phyloP scores from a whole-genome alignment of 2,329 filamentous ascomycete species.

The Colletotrichum costaricense region DNA sequence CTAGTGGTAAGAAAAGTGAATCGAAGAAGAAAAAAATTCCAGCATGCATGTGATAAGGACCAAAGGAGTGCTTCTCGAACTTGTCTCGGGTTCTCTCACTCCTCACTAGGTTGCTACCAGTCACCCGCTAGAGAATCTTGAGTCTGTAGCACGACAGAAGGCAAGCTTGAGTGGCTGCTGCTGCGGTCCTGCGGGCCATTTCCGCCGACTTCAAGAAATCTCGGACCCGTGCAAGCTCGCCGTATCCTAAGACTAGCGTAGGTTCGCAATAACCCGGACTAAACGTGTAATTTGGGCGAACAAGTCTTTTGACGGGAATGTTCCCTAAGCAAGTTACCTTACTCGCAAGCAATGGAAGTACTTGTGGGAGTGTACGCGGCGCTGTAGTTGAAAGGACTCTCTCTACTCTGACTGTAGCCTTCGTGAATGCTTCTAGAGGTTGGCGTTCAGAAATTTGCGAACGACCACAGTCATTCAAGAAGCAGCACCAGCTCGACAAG shows the following conservation, averaged over 20 bases:
- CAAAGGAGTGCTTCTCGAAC: neutral
- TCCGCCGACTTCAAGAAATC: slow-evolving; percentile 4
- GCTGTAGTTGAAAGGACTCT: neutral
- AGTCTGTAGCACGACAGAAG: neutral
- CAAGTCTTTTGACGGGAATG: neutral
- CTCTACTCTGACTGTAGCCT: too few relatives aligned
- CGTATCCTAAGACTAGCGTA: neutral
- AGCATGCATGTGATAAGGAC: slow-evolving; percentile 26
- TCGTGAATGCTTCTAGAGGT: neutral
- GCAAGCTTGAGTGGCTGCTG: neutral
- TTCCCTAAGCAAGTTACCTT: neutral
- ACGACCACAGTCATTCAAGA: neutral
- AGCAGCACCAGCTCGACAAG: neutral
- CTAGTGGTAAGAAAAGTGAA: neutral
- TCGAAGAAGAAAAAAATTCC: neutral
- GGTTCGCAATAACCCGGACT: neutral
- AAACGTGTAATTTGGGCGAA: neutral
- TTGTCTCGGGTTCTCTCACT: neutral
- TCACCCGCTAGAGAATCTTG: neutral
- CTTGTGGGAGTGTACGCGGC: neutral
- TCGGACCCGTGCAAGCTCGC: neutral
- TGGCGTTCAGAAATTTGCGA: neutral
- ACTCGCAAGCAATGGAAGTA: neutral
- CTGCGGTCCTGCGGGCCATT: neutral
- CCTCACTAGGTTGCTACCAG: neutral